Evolutionary conservation across 2,329 filamentous ascomycete genomes (phyloP).

Genomic region (Herpotrichia juniperi): DNA sequence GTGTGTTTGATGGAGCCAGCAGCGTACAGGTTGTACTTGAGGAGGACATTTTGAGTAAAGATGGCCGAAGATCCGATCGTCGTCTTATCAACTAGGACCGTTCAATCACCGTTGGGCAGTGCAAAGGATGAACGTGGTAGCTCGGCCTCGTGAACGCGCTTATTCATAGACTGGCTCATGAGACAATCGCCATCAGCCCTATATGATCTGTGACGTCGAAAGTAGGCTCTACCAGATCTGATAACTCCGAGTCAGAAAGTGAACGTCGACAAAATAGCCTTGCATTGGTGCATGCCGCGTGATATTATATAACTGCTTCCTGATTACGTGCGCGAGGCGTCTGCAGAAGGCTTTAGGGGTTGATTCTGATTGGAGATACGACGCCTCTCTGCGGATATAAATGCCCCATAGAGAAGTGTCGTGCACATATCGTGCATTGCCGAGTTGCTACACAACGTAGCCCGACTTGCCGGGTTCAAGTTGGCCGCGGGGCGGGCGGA

Average conservation of each 20-base stretch:
- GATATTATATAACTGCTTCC: constrained; percentile 6
- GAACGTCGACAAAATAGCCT: neutral
- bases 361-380: neutral
- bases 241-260: neutral
- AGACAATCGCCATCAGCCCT: neutral
- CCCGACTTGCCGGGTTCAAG: constrained; percentile 1
- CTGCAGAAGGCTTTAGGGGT: neutral
- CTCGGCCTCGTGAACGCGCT: neutral
- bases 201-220: neutral
- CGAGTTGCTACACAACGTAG: constrained; percentile 1
- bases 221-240: neutral
- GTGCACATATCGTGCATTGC: constrained; percentile 7
- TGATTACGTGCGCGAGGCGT: constrained; percentile 5
- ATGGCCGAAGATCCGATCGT: no score
- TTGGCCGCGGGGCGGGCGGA: no score
- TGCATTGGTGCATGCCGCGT: neutral
- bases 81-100: neutral
- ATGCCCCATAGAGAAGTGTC: constrained; percentile 4
- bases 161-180: neutral
- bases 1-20: neutral
- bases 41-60: constrained; percentile 1
- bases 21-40: neutral
- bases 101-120: neutral
- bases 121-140: neutral
- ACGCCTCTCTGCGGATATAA: neutral